Evolutionary conservation across 1,139 yeast species (phyloP), one percentile per base, ranked within the genome.

Genomic region (Hyphopichia fennica): DNA sequence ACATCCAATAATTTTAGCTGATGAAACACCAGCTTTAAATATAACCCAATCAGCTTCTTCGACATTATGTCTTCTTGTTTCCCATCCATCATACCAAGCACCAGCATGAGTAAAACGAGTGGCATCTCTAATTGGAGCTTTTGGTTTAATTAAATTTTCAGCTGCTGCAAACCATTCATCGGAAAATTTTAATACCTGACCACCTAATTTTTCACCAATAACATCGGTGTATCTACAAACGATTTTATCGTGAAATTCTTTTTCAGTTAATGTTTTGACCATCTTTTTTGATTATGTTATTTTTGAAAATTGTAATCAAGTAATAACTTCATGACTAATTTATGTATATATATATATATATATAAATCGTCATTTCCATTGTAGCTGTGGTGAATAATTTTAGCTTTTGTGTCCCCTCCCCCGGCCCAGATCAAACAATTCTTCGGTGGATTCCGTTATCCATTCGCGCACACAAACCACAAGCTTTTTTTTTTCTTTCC

Each of bases 11-110:
- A 93, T 65, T 38, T 73, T 72, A 1, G 97, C 96, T 34, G 88
- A 79, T 8, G 89, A 72, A 14, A 91, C 97, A 11, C 98, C 98
- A 58, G 88, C 72, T 60, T 81, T 77, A 63, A 91, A 69, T 33
- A 87, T 72, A 23, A 87, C 96, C 87, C 91, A 90, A 58, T 91
- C 98, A 34, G 88, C 87, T 43, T 82, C 89, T 46, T 74, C 85
- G 2, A 80, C 67, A 63, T 91, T 91, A 71, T 91, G 98, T 65
- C 98, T 79, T 62, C 97, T 77, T 18, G 98, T 90, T 65, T 91
- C 98, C 98, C 98, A 91, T 14, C 98, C 98, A 54, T 91, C 98
- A 60, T 87, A 91, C 96, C 97, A 90, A 5, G 96, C 96, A 41
- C 98, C 98, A 4, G 91, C 80, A 49, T 80, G 85, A 4, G 86